phyloP scores from a whole-genome alignment of 2,329 filamentous ascomycete species.

The Pyrenophora tritici-repentis region DNA sequence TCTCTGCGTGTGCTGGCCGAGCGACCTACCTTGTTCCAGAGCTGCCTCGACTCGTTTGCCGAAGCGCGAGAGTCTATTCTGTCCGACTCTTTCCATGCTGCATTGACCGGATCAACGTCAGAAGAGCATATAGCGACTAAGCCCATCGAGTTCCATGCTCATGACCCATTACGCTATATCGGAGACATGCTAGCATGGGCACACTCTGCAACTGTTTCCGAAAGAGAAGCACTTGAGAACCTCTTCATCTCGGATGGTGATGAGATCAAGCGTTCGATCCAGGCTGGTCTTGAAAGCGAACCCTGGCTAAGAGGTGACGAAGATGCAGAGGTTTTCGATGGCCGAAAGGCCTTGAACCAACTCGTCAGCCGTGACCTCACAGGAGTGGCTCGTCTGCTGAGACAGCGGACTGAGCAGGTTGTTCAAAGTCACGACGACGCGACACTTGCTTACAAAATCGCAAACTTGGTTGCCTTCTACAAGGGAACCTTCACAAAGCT shows the following conservation, averaged over 20 bases:
- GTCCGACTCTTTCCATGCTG: slow-evolving; percentile 86
- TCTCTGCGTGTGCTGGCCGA: slow-evolving; percentile 88
- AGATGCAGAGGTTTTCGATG: slow-evolving; percentile 69
- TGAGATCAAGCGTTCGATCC: slow-evolving; percentile 81
- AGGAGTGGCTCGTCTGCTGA: slow-evolving; percentile 80
- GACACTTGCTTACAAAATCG: slow-evolving; percentile 84
- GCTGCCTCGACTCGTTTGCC: slow-evolving; percentile 88
- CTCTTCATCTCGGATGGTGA: slow-evolving; percentile 90
- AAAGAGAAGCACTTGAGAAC: slow-evolving; percentile 87
- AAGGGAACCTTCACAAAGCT: slow-evolving; percentile 81
- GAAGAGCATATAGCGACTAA: slow-evolving; percentile 66
- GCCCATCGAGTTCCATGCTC: slow-evolving; percentile 90
- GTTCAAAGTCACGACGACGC: slow-evolving; percentile 91
- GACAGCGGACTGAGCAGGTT: slow-evolving; percentile 87
- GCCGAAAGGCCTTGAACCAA: slow-evolving; percentile 78
- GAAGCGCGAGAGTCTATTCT: slow-evolving; percentile 86
- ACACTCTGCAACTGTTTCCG: slow-evolving; percentile 91
- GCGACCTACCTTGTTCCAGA: slow-evolving; percentile 87
- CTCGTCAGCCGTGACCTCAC: slow-evolving; percentile 85
- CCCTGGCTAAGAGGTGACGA: slow-evolving; percentile 72
- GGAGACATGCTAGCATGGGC: slow-evolving; percentile 98
- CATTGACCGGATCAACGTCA: slow-evolving; percentile 74
- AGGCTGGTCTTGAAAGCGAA: slow-evolving; percentile 79
- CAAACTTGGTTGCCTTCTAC: slow-evolving; percentile 90
- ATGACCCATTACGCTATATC: slow-evolving; percentile 88